These are phyloP conservation scores for Austroboletus niveus DNA, from an alignment of 1,284 basidiomycete species.

Conservation along the genomic window DNA sequence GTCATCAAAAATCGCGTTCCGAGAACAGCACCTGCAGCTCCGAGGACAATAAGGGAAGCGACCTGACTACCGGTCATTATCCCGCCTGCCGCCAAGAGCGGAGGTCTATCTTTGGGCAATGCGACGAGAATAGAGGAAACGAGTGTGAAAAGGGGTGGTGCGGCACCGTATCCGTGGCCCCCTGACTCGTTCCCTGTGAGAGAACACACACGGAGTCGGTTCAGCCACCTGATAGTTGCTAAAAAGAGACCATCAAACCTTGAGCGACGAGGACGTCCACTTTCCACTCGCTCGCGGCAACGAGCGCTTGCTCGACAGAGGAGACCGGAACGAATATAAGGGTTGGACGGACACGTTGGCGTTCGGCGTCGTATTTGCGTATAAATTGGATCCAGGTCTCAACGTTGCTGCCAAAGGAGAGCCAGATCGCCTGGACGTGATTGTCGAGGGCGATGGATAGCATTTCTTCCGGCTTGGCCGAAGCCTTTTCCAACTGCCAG, in stretches of 20 bases:
- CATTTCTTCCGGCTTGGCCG: conserved; percentile 26
- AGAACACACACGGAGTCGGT: conserved; percentile 4
- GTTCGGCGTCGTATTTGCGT: conserved; percentile 47
- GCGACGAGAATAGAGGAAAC: conserved; percentile 54
- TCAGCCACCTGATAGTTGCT: background rate
- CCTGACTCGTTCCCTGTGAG: conserved; percentile 68
- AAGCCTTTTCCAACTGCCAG: conserved; percentile 61
- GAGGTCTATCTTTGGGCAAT: conserved; percentile 43
- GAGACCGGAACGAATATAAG: conserved; percentile 62
- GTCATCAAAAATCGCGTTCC: conserved; percentile 74
- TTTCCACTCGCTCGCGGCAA: conserved; percentile 58
- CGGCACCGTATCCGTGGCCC: conserved; percentile 60
- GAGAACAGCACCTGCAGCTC: conserved; percentile 62
- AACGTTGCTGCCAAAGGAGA: conserved; percentile 64
- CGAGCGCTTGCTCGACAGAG: conserved; percentile 54
- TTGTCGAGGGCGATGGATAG: conserved; percentile 54
- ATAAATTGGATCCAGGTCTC: conserved; percentile 58
- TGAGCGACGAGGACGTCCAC: conserved; percentile 74
- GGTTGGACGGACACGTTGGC: conserved; percentile 42
- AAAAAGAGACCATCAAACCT: conserved; percentile 42
- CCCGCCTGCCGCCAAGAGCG: conserved; percentile 58
- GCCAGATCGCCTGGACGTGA: conserved; percentile 67
- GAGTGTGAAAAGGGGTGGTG: conserved; percentile 58
- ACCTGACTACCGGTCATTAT: conserved; percentile 57
- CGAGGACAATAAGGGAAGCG: conserved; percentile 62